A percentile compares a stretch with the other conserved stretches of the same genome.
These are phyloP conservation scores for Magnusiomyces suaveolens DNA, from an alignment of 1,139 yeast genomes.

Conservation along the genomic window DNA sequence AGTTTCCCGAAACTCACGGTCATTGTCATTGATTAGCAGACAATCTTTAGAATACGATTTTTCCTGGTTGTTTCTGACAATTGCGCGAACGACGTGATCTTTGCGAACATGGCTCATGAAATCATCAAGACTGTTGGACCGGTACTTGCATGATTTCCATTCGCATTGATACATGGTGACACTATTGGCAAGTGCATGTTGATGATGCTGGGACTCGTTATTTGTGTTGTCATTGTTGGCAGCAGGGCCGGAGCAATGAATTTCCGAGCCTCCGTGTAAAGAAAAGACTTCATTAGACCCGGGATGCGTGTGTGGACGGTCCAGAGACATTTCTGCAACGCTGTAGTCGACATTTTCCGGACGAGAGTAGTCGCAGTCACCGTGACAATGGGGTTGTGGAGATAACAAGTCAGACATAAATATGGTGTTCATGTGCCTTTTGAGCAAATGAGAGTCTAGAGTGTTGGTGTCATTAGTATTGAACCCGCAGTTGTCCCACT, in stretches of 20 bases:
- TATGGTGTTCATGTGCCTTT: constrained; percentile 39
- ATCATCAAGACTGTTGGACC: constrained; percentile 42
- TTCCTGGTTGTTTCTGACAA: no score
- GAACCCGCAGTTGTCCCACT: constrained; percentile 29
- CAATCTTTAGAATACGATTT: no score
- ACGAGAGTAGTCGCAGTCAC: background rate
- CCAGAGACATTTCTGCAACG: background rate
- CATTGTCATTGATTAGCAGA: no score
- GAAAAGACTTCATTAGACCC: background rate
- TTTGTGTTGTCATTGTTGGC: background rate
- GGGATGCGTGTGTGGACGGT: background rate
- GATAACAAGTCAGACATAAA: background rate
- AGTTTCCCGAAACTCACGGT: no score
- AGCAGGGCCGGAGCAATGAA: background rate
- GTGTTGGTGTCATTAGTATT: constrained; percentile 17
- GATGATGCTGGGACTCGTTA: constrained; percentile 6
- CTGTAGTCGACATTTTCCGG: background rate
- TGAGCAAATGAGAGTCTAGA: constrained; percentile 41
- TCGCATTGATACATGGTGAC: constrained; percentile 43
- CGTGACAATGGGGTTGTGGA: constrained; percentile 5
- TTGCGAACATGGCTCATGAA: constrained; percentile 53
- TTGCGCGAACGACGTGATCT: constrained; percentile 40
- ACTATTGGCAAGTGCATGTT: constrained; percentile 11
- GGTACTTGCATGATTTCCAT: constrained; percentile 61
- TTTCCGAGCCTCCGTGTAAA: background rate